These are phyloP conservation scores for Collybiopsis luxurians DNA, from an alignment of 768 basidiomycete genomes.

Conservation along the genomic window DNA sequence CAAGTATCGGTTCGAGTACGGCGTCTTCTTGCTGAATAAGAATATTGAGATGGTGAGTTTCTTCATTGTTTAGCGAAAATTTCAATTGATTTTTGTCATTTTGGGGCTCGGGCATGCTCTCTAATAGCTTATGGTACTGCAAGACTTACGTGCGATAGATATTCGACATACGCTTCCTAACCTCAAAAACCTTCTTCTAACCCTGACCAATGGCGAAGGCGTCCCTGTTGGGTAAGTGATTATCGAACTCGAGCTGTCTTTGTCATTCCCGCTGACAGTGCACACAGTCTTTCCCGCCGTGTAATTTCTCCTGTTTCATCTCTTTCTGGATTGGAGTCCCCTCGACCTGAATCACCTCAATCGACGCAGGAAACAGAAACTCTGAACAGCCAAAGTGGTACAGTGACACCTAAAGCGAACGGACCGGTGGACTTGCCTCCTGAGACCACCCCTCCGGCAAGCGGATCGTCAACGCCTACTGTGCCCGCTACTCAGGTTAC, in stretches of 20 bases:
- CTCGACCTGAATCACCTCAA: conserved; percentile 19
- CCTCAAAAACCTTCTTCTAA: conserved; percentile 89
- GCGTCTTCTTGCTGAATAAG: conserved; percentile 94
- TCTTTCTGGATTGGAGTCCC: conserved; percentile 20
- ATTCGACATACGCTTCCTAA: conserved; percentile 96
- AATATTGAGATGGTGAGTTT: conserved; percentile 85
- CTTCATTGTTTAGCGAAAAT: no score
- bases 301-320: conserved; percentile 26
- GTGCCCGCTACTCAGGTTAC: background rate
- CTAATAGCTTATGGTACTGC: conserved; percentile 90
- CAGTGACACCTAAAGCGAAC: conserved; percentile 36
- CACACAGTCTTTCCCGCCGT: conserved; percentile 16
- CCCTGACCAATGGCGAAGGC: conserved; percentile 71
- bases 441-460: conserved; percentile 44
- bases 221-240: conserved; percentile 27
- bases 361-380: conserved; percentile 14
- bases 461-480: conserved; percentile 61
- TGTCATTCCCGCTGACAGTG: background rate
- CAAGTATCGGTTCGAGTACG: conserved; percentile 96
- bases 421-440: conserved; percentile 19
- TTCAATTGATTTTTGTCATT: no score
- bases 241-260: background rate
- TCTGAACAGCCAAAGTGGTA: conserved; percentile 7
- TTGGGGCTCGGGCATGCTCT: no score
- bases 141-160: conserved; percentile 86